These are phyloP conservation scores for Apophysomyces variabilis DNA, from an alignment of 371 early-diverging fungal species.

Conservation along the genomic window DNA sequence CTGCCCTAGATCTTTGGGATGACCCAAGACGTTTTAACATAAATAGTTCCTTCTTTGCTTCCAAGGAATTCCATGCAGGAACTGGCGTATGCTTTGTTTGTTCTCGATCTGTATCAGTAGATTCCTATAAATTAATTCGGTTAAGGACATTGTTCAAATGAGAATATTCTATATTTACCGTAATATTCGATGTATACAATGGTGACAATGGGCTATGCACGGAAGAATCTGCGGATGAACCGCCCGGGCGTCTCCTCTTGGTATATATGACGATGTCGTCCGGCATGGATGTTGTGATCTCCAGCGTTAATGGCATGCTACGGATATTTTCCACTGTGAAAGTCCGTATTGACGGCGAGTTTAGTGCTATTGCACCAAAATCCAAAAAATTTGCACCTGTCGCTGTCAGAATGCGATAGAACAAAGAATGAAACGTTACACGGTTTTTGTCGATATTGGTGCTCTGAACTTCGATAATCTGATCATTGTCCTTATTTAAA, in stretches of 20 bases:
- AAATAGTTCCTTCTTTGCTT: conserved; percentile 29
- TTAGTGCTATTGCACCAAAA: conserved; percentile 86
- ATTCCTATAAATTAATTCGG: background rate
- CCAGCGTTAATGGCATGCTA: conserved; percentile 54
- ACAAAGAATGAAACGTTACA: conserved; percentile 95
- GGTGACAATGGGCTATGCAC: background rate
- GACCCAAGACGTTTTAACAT: conserved; percentile 22
- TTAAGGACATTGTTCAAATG: background rate
- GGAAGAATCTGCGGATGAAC: background rate
- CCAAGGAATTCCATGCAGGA: conserved; percentile 15
- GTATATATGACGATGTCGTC: conserved; percentile 71
- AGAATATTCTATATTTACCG: background rate
- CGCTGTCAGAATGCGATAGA: conserved; percentile 92
- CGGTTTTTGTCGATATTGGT: conserved; percentile 95
- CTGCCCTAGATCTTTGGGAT: conserved; percentile 27
- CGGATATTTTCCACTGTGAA: conserved; percentile 90
- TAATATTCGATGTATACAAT: background rate
- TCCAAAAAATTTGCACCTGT: conserved; percentile 93
- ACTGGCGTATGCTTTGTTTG: background rate
- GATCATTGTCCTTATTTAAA: conserved; percentile 88
- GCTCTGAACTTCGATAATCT: conserved; percentile 89
- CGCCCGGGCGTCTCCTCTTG: conserved; percentile 31
- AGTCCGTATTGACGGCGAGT: conserved; percentile 80
- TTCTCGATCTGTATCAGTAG: background rate
- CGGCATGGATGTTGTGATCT: conserved; percentile 69